Percentiles rank a stretch among this genome's conserved stretches.
phyloP scores from a whole-genome alignment of 2,329 filamentous ascomycete genomes.

The Aspergillus costaricaensis region DNA sequence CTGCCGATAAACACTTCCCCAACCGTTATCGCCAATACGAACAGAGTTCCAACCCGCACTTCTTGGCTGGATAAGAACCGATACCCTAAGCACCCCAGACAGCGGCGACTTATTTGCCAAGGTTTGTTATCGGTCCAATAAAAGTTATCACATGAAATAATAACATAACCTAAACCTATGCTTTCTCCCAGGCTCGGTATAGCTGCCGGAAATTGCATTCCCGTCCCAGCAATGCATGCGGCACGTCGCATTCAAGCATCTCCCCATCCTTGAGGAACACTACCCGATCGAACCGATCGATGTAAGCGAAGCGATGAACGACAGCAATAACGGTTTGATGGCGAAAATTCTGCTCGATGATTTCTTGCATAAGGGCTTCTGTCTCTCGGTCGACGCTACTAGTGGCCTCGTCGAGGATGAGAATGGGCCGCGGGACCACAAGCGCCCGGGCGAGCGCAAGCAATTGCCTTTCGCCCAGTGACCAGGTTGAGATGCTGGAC shows the following conservation, averaged over 20 bases:
- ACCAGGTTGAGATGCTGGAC: slow-evolving; percentile 51
- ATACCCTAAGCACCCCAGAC: too few relatives aligned
- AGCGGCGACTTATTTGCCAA: too few relatives aligned
- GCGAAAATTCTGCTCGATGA: slow-evolving; percentile 29
- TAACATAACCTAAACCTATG: not conserved
- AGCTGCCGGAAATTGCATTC: not conserved
- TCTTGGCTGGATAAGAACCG: too few relatives aligned
- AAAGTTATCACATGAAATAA: not conserved
- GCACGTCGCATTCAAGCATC: slow-evolving; percentile 19
- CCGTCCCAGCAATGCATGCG: slow-evolving; percentile 4
- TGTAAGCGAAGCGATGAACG: slow-evolving; percentile 28
- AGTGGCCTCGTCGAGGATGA: slow-evolving; percentile 23
- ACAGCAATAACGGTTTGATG: slow-evolving; percentile 33
- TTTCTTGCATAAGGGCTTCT: slow-evolving; percentile 28
- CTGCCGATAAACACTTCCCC: too few relatives aligned
- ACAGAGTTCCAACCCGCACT: too few relatives aligned
- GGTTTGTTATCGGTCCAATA: not conserved
- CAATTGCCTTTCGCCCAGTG: slow-evolving; percentile 71
- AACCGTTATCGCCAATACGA: too few relatives aligned
- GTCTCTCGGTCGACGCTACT: slow-evolving; percentile 20
- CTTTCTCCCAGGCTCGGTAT: not conserved
- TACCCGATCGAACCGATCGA: slow-evolving; percentile 31
- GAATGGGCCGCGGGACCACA: slow-evolving; percentile 8
- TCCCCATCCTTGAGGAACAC: slow-evolving; percentile 27
- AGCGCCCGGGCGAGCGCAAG: slow-evolving; percentile 72